phyloP scores from a whole-genome alignment of 75 land plant genomes.

The Cryptomeria japonica region DNA sequence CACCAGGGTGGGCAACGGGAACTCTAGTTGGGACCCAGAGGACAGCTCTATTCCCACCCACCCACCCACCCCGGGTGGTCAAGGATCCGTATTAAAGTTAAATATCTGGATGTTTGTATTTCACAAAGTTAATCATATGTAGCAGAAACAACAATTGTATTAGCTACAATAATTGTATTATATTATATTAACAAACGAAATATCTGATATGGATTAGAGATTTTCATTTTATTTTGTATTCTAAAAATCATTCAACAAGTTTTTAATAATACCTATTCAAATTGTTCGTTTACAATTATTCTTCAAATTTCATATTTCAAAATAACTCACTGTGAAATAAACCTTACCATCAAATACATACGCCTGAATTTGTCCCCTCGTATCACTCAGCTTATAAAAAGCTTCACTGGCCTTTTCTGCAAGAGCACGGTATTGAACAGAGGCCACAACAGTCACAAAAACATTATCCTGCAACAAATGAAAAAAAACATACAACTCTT shows the following conservation, averaged over 20 bases:
- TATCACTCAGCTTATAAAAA: slow-evolving; percentile 17
- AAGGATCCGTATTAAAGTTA: not conserved
- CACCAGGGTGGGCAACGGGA: too few species aligned
- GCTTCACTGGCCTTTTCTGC: slow-evolving; percentile 20
- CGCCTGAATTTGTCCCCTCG: slow-evolving; percentile 60
- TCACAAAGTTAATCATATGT: not conserved
- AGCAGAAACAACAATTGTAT: not conserved
- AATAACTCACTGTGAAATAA: too few species aligned
- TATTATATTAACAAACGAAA: not conserved
- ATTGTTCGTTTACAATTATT: not conserved
- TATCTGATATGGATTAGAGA: not conserved
- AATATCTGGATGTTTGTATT: not conserved
- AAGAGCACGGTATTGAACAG: slow-evolving; percentile 64
- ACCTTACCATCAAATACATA: slow-evolving; percentile 80
- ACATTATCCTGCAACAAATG: slow-evolving; percentile 67
- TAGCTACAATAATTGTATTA: too few species aligned
- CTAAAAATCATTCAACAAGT: too few species aligned
- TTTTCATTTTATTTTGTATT: not conserved
- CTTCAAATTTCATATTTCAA: too few species aligned
- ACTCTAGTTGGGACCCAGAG: too few species aligned
- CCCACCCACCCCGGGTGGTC: too few species aligned
- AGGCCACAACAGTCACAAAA: slow-evolving; percentile 82
- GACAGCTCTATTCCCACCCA: too few species aligned
- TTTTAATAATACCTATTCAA: not conserved
- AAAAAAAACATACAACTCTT: too few species aligned